phyloP scores from a whole-genome alignment of 2,329 filamentous ascomycete genomes.

The Diplodia corticola region DNA sequence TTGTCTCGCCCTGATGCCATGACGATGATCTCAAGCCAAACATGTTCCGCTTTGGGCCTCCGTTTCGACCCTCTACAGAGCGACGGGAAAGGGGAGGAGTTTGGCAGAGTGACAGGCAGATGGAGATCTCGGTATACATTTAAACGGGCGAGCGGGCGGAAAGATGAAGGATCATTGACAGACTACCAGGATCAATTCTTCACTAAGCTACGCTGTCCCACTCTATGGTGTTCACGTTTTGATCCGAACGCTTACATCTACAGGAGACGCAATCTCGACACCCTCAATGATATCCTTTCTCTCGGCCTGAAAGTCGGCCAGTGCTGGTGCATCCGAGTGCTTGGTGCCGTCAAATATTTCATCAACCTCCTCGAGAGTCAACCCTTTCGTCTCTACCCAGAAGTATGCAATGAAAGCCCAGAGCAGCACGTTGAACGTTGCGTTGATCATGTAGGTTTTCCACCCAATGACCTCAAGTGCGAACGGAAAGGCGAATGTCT shows the following conservation, averaged over 20 bases:
- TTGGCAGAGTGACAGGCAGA: background rate
- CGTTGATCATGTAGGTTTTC: conserved; percentile 53
- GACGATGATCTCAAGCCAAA: too few relatives aligned
- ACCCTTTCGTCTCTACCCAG: conserved; percentile 28
- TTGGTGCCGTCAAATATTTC: conserved; percentile 28
- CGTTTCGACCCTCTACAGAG: too few relatives aligned
- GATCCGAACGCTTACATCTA: background rate
- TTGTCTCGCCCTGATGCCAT: too few relatives aligned
- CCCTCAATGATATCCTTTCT: background rate
- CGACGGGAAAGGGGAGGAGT: too few relatives aligned
- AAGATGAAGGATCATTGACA: background rate
- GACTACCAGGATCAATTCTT: background rate
- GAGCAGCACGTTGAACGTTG: conserved; percentile 45
- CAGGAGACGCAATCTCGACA: background rate
- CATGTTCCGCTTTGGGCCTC: too few relatives aligned
- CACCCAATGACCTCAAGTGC: conserved; percentile 47
- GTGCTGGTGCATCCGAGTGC: conserved; percentile 25
- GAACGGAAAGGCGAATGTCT: conserved; percentile 34
- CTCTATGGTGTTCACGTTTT: background rate
- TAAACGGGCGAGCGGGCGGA: background rate
- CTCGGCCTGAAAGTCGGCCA: background rate
- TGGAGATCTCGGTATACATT: background rate
- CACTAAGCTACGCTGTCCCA: background rate
- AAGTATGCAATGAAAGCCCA: conserved; percentile 41
- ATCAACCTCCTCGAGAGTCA: conserved; percentile 27